Base-by-base conservation (phyloP, 768 basidiomycete genomes). In the Boletus pseudo-olivaceus region DNA sequence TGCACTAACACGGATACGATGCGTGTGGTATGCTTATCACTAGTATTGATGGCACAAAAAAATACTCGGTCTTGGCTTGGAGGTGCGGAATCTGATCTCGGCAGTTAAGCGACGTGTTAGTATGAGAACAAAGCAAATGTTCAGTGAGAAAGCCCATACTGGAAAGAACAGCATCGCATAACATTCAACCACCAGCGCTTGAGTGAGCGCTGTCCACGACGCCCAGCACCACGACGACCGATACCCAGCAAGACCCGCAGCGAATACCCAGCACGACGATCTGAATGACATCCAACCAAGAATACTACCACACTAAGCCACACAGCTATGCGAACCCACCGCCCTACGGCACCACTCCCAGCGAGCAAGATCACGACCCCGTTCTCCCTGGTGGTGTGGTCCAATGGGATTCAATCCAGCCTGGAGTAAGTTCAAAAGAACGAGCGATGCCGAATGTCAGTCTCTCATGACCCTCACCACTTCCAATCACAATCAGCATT, bases 391-490 rank as follows among this genome's bases (percentile, higher is more conserved):
- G 62, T 45, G 62, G 67, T 34, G 55, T 67, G 47, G 48, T 48
- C 11, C 65, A 63, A 34, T 72, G 68, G 70, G 48, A 29, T 41
- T 30, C 51, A 51, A 48, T 47, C 37, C 23, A 51, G 33, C 48
- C 48, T 26, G 63, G 51, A 55, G 63, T 56, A 62, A 65, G 42
- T 60, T 63, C 23, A 43, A 49, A 54, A 51, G 73, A 72, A 61
- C 66, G 74, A 59, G 59, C 58, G 23, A 63, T 71, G 48, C 64
- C 65, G 27, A 56, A 52, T 48, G 73, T 75, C 43, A 70, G 74
- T 71, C 58, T 59, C 54, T 60, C 56, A 56, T 58, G 54, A 54
- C 38, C 43, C 45, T 43, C n/a, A 53, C 35, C 42, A 11, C 47
- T 44, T 33, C 51, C 37, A 26, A 26, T 47, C 48, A 38, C 49